Evolutionary conservation across 495 filamentous ascomycete species (phyloP).

Genomic region (Echria macrotheca): DNA sequence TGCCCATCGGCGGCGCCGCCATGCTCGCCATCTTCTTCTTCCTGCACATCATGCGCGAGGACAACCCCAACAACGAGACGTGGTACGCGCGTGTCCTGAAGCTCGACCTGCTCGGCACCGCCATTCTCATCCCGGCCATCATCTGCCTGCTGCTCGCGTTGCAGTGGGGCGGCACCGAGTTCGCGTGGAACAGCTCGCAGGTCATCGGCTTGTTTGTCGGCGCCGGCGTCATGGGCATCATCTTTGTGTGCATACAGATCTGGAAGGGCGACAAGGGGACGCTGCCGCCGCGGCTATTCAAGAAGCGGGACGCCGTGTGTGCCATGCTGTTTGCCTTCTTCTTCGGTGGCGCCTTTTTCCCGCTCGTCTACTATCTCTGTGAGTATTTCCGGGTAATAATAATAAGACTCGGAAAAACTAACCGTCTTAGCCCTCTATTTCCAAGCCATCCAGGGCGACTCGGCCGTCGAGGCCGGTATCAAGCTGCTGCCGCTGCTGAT

Average conservation of each 20-base stretch:
- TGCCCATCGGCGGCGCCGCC: conserved; percentile 57
- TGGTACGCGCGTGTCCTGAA: conserved; percentile 36
- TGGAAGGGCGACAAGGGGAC: conserved; percentile 48
- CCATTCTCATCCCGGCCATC: conserved; percentile 47
- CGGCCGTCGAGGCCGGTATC: conserved; percentile 70
- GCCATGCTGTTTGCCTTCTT: conserved; percentile 53
- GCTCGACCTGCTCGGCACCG: conserved; percentile 49
- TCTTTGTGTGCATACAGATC: conserved; percentile 49
- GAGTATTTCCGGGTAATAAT: conserved; percentile 22
- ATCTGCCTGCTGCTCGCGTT: conserved; percentile 57
- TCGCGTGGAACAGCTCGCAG: conserved; percentile 44
- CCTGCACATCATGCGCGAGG: conserved; percentile 36
- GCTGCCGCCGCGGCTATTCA: conserved; percentile 53
- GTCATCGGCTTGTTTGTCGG: conserved; percentile 46
- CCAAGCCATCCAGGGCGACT: conserved; percentile 72
- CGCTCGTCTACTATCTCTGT: conserved; percentile 66
- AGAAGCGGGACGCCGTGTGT: conserved; percentile 47
- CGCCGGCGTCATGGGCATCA: conserved; percentile 38
- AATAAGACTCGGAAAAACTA: too few relatives aligned
- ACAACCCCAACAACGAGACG: conserved; percentile 28
- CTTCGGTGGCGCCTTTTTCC: conserved; percentile 61
- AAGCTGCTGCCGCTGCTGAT: conserved; percentile 72
- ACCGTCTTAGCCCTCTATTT: conserved; percentile 79
- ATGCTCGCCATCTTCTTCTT: conserved; percentile 51
- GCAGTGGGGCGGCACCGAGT: conserved; percentile 55